phyloP scores from a whole-genome alignment of 257 asterid genomes.

The Linderniella brevidens region DNA sequence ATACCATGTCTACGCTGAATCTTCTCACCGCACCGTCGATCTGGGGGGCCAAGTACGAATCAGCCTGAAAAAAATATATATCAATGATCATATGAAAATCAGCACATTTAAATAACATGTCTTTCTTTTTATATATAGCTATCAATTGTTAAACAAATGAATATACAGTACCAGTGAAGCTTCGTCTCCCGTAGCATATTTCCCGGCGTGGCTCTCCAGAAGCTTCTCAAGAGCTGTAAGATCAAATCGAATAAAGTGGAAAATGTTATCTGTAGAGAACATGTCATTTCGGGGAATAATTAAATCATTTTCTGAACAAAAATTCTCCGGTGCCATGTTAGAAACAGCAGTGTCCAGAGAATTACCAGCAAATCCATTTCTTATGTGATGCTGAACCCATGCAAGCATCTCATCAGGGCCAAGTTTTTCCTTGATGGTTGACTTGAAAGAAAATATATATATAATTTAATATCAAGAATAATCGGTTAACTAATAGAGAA shows the following conservation, averaged over 20 bases:
- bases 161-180: slow-evolving; percentile 20
- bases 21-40: slow-evolving; percentile 21
- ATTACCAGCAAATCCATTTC: slow-evolving; percentile 61
- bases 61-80: slow-evolving; percentile 24
- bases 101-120: slow-evolving; percentile 9
- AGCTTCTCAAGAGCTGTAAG: slow-evolving; percentile 41
- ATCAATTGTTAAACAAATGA: too few species aligned
- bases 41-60: slow-evolving; percentile 40
- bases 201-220: slow-evolving; percentile 29
- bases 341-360: background rate
- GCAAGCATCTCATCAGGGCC: slow-evolving; percentile 52
- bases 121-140: background rate
- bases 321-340: background rate
- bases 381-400: slow-evolving; percentile 43
- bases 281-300: too few species aligned
- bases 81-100: background rate
- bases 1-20: slow-evolving; percentile 23
- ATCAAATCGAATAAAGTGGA: background rate
- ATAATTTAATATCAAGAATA: background rate
- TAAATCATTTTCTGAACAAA: too few species aligned
- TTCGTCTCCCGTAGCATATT: slow-evolving; percentile 41
- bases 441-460: slow-evolving; percentile 13
- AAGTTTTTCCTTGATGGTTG: slow-evolving; percentile 44
- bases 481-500: background rate
- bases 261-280: too few species aligned